Percentiles rank a stretch among this genome's conserved stretches.
Conservation (phyloP, 2,329 filamentous ascomycete species). For the Aspergillus clavatus region DNA sequence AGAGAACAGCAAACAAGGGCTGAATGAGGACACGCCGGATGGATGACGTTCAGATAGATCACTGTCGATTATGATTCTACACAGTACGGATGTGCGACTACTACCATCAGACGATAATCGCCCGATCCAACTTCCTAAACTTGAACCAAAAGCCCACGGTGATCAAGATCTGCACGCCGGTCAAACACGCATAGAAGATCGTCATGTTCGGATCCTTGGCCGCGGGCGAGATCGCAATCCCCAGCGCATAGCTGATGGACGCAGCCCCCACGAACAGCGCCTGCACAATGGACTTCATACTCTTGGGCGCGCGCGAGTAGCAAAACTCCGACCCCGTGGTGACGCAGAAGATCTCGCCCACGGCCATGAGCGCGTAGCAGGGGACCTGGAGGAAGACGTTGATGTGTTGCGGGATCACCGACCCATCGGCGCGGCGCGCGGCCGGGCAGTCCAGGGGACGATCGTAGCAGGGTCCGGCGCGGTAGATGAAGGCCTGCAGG, state of each 20-base stretch:
- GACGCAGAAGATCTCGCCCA: conserved; percentile 42
- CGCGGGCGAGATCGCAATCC: not conserved
- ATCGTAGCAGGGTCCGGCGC: conserved; percentile 51
- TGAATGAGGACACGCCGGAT: no score
- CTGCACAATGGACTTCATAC: conserved; percentile 35
- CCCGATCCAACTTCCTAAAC: no score
- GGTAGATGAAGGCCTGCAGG: conserved; percentile 57
- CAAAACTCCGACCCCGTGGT: conserved; percentile 43
- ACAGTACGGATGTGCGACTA: no score
- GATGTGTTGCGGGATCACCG: conserved; percentile 26
- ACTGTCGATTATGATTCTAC: no score
- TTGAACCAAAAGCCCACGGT: no score
- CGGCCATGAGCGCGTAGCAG: conserved; percentile 36
- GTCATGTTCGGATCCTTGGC: conserved; percentile 1
- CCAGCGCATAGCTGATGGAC: conserved; percentile 2
- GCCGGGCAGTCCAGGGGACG: conserved; percentile 33
- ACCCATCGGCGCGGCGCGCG: no score
- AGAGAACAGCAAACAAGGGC: no score
- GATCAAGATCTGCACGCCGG: no score
- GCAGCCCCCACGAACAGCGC: conserved; percentile 16
- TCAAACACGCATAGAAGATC: no score
- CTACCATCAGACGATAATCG: no score
- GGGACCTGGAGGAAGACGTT: conserved; percentile 41
- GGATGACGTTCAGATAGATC: no score
- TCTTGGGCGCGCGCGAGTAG: conserved; percentile 40